phyloP scores from a whole-genome alignment of 768 basidiomycete genomes.

The Leccinum longicurvipes region DNA sequence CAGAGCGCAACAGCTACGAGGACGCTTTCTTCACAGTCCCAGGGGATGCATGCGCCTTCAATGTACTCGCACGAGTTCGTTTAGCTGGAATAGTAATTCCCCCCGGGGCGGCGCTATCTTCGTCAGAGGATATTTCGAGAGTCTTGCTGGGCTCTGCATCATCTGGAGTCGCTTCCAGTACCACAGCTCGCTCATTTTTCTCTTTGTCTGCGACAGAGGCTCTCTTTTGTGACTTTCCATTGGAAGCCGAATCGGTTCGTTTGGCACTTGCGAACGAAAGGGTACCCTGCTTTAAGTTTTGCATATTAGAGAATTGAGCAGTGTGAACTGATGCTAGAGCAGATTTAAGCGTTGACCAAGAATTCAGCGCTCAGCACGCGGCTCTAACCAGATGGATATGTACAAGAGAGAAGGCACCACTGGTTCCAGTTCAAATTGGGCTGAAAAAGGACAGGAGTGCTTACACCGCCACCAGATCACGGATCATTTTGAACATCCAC shows the following conservation, averaged over 20 bases:
- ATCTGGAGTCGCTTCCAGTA: background rate
- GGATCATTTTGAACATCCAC: too few species aligned
- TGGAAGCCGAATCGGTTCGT: slow-evolving; percentile 34
- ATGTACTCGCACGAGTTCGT: slow-evolving; percentile 27
- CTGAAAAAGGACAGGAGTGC: slow-evolving; percentile 18
- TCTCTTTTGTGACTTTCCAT: slow-evolving; percentile 19
- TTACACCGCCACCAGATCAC: slow-evolving; percentile 1
- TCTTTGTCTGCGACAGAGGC: slow-evolving; percentile 3
- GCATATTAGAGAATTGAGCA: background rate
- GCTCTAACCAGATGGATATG: background rate
- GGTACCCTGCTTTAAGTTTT: slow-evolving; percentile 41
- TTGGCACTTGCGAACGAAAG: slow-evolving; percentile 47
- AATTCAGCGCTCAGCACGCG: background rate
- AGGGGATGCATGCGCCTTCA: slow-evolving; percentile 11
- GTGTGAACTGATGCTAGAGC: background rate
- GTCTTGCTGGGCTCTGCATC: background rate
- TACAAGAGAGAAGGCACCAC: background rate
- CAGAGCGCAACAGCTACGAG: slow-evolving; percentile 1
- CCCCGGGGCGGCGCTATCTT: slow-evolving; percentile 7
- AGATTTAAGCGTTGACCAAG: background rate
- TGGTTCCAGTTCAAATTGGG: background rate
- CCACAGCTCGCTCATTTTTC: slow-evolving; percentile 3
- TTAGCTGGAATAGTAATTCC: slow-evolving; percentile 15
- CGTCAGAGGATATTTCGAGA: slow-evolving; percentile 22
- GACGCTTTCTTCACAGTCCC: slow-evolving; percentile 1